Percentiles rank a stretch among this genome's conserved stretches.
Conservation (phyloP, 2,329 filamentous ascomycete species). For the Fusarium stilboides region DNA sequence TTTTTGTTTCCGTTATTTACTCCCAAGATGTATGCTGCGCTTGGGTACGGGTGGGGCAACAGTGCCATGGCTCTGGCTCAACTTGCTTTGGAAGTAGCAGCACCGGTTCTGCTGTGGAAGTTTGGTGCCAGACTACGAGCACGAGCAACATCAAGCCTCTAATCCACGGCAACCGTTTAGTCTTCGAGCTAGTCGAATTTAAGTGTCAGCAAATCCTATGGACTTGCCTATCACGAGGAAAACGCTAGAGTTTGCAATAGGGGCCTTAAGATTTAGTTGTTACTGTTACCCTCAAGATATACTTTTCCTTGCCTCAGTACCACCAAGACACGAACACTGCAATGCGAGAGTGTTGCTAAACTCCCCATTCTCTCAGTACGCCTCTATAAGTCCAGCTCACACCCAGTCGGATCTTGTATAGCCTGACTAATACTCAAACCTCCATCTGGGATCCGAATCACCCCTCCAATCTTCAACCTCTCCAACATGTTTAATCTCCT, state of each 20-base stretch:
- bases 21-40: slow-evolving; percentile 55
- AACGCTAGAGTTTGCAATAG: too few species aligned
- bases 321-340: too few species aligned
- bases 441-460: slow-evolving; percentile 75
- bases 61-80: slow-evolving; percentile 56
- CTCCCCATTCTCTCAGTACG: too few species aligned
- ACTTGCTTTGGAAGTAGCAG: slow-evolving; percentile 56
- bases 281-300: too few species aligned
- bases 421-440: slow-evolving; percentile 70
- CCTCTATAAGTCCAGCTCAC: too few species aligned
- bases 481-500: slow-evolving; percentile 65
- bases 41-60: slow-evolving; percentile 60
- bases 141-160: slow-evolving; percentile 19
- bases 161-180: fast-evolving
- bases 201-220: too few species aligned
- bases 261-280: too few species aligned
- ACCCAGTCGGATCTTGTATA: background rate
- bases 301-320: too few species aligned
- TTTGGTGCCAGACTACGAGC: slow-evolving; percentile 56
- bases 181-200: background rate
- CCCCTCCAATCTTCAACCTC: slow-evolving; percentile 70
- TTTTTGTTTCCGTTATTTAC: slow-evolving; percentile 67
- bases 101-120: slow-evolving; percentile 58
- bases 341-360: too few species aligned
- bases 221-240: too few species aligned